Conservation (phyloP, 2,329 filamentous ascomycete genomes). For the Bipolaris oryzae region DNA sequence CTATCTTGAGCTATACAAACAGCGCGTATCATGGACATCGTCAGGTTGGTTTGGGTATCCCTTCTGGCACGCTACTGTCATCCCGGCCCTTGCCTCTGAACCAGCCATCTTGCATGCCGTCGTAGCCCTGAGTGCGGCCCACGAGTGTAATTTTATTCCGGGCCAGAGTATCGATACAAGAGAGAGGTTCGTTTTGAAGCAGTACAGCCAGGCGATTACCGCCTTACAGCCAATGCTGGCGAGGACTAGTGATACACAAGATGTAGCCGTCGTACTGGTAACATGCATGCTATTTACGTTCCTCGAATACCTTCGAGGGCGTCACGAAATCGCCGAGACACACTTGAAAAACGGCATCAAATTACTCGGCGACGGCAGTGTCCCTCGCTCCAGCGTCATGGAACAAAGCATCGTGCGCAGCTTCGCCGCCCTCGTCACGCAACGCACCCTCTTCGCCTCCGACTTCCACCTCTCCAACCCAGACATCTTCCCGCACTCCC, state of each 20-base stretch:
- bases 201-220: constrained; percentile 52
- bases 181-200: constrained; percentile 41
- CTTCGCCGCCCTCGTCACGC: constrained; percentile 42
- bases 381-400: constrained; percentile 31
- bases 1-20: constrained; percentile 9
- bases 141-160: constrained; percentile 20
- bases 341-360: constrained; percentile 53
- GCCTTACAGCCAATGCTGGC: constrained; percentile 36
- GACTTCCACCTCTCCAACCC: neutral
- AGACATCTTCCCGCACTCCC: constrained; percentile 2
- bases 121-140: constrained; percentile 50
- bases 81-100: constrained; percentile 49
- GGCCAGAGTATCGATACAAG: neutral
- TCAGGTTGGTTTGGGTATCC: constrained; percentile 15
- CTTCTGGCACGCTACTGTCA: constrained; percentile 51
- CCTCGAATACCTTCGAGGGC: constrained; percentile 51
- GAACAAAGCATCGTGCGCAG: constrained; percentile 55
- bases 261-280: constrained; percentile 48
- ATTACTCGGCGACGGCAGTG: constrained; percentile 40
- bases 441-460: constrained; percentile 22
- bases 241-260: constrained; percentile 24
- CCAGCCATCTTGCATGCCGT: constrained; percentile 53
- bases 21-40: constrained; percentile 2
- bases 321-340: constrained; percentile 43
- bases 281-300: constrained; percentile 51